A percentile compares a stretch with the other conserved stretches of the same genome.
Conservation (phyloP, 2,329 filamentous ascomycete genomes). For the Exserohilum turcica region DNA sequence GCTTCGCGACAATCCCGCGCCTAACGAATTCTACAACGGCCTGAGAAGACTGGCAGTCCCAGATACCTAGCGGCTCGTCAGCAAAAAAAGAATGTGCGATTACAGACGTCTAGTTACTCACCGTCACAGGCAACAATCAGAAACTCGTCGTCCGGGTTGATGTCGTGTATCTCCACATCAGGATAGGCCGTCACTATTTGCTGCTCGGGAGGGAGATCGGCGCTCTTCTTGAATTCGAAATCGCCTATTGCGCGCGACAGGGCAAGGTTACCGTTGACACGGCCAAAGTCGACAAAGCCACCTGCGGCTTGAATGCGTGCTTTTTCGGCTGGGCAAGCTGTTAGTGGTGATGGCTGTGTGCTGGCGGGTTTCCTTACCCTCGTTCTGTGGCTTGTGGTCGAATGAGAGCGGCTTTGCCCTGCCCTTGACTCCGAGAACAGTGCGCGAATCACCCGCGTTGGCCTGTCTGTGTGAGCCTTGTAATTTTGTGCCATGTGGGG, state of each 20-base stretch:
- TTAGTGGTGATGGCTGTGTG: slow-evolving; percentile 21
- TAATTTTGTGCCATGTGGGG: neutral
- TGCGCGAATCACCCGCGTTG: slow-evolving; percentile 95
- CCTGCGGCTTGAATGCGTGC: slow-evolving; percentile 93
- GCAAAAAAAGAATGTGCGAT: slow-evolving; percentile 4
- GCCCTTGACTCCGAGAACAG: slow-evolving; percentile 93
- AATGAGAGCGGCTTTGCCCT: slow-evolving; percentile 97
- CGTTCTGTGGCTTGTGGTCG: slow-evolving; percentile 98
- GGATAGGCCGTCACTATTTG: slow-evolving; percentile 98
- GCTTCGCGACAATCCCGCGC: slow-evolving; percentile 93
- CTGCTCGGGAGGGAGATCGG: slow-evolving; percentile 94
- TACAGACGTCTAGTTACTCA: slow-evolving; percentile 23
- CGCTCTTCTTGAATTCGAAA: slow-evolving; percentile 99
- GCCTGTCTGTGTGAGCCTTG: slow-evolving; percentile 62
- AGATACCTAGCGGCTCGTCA: slow-evolving; percentile 72
- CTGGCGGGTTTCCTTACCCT: slow-evolving; percentile 63
- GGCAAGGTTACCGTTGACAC: slow-evolving; percentile 96
- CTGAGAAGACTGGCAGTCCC: slow-evolving; percentile 99
- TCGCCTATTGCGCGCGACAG: slow-evolving; percentile 97
- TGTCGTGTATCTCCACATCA: slow-evolving; percentile 88
- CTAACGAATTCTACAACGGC: slow-evolving; percentile 96
- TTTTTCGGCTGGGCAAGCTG: slow-evolving; percentile 78
- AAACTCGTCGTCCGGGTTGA: slow-evolving; percentile 94
- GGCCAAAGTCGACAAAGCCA: slow-evolving; percentile 97
- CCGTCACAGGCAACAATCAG: slow-evolving; percentile 53